phyloP scores from a whole-genome alignment of 2,329 filamentous ascomycete species.

The Pestalotiopsis fici region DNA sequence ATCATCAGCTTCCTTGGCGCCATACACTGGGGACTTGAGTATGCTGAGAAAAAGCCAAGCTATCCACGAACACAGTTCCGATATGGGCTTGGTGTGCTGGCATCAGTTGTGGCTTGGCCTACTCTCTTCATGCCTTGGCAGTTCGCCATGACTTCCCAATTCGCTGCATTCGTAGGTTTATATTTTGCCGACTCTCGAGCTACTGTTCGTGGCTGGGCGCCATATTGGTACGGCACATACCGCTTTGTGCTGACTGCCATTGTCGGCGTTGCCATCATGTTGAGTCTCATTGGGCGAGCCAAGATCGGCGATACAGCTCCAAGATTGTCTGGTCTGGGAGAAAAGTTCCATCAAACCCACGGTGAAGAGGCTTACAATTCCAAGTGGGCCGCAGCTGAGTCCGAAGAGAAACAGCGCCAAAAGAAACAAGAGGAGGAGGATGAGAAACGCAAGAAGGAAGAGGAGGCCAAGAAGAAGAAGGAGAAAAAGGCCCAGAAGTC shows the following conservation, averaged over 20 bases:
- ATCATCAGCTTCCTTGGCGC: conserved; percentile 94
- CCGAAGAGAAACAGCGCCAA: conserved; percentile 39
- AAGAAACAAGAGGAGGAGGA: conserved; percentile 31
- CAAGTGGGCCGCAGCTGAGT: conserved; percentile 48
- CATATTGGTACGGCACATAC: conserved; percentile 84
- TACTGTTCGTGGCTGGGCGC: conserved; percentile 74
- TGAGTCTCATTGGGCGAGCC: conserved; percentile 79
- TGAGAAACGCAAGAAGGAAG: conserved; percentile 27
- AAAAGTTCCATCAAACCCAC: conserved; percentile 38
- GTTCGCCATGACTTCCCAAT: conserved; percentile 83
- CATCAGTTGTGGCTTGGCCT: conserved; percentile 84
- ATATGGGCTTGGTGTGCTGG: conserved; percentile 80
- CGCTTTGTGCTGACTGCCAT: conserved; percentile 91
- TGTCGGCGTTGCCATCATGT: conserved; percentile 79
- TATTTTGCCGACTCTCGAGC: conserved; percentile 84
- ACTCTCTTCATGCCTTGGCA: conserved; percentile 83
- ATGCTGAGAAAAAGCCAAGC: conserved; percentile 66
- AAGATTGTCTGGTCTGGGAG: conserved; percentile 35
- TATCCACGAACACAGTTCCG: conserved; percentile 69
- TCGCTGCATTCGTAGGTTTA: conserved; percentile 79
- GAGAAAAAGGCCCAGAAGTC: conserved; percentile 21
- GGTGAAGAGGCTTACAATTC: conserved; percentile 34
- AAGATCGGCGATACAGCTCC: conserved; percentile 58
- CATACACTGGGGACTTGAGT: conserved; percentile 91
- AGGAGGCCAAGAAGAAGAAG: conserved; percentile 15